These are phyloP conservation scores for Aschersonia sp. DNA, from an alignment of 2,329 filamentous ascomycete species.

Conservation along the genomic window DNA sequence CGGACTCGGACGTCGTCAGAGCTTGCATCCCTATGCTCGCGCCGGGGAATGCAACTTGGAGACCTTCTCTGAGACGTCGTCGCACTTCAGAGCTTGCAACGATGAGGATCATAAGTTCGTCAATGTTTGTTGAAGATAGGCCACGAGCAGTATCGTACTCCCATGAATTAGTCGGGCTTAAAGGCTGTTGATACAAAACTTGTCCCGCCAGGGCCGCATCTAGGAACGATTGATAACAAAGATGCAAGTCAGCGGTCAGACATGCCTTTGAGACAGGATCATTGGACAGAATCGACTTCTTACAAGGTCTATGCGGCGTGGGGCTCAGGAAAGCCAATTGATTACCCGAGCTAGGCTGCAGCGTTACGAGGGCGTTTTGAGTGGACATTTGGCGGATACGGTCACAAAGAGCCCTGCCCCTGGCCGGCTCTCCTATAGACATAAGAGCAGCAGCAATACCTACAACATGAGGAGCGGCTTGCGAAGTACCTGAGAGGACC, in stretches of 20 bases:
- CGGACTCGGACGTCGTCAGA: not conserved
- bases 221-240: too few species aligned
- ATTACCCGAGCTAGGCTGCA: not conserved
- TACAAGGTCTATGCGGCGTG: not conserved
- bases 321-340: not conserved
- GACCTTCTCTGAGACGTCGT: not conserved
- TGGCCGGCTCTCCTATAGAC: not conserved
- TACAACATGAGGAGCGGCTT: not conserved
- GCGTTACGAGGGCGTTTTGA: not conserved
- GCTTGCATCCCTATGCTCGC: not conserved
- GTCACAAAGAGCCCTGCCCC: not conserved
- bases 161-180: too few species aligned
- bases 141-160: not conserved
- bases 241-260: not conserved
- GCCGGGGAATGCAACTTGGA: not conserved
- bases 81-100: not conserved
- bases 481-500: not conserved
- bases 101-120: not conserved
- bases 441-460: not conserved
- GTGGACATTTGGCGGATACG: not conserved
- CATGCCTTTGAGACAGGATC: not conserved
- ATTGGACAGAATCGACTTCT: not conserved
- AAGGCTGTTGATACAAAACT: too few species aligned
- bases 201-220: too few species aligned
- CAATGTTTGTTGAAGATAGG: not conserved